A percentile compares a stretch with the other conserved stretches of the same genome.
Conservation (phyloP, 2,329 filamentous ascomycete genomes). For the Botrytis elliptica region DNA sequence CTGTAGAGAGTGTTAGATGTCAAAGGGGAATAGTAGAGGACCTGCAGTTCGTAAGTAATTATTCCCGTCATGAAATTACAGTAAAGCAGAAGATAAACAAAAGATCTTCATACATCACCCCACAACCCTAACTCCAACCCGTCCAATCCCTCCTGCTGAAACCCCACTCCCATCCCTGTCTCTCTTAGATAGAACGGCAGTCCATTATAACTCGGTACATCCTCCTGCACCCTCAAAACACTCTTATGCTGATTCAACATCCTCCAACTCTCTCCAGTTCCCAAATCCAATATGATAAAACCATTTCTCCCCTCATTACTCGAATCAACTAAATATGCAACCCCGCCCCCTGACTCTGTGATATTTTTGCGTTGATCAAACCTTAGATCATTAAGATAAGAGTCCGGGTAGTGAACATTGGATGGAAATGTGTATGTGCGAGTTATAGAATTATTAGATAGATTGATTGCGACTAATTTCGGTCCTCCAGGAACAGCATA, state of each 20-base stretch:
- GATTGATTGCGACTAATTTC: conserved; percentile 42
- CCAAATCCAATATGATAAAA: conserved; percentile 47
- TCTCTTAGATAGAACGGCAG: conserved; percentile 38
- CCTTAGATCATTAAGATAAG: conserved; percentile 48
- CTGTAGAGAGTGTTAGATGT: conserved; percentile 41
- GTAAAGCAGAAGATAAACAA: not conserved
- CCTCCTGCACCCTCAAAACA: not conserved
- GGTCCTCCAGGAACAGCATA: conserved; percentile 48
- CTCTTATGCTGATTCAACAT: conserved; percentile 32
- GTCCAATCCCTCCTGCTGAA: conserved; percentile 40
- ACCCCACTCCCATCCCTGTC: conserved; percentile 32
- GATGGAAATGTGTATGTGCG: conserved; percentile 45
- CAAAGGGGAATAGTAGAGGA: conserved; percentile 46
- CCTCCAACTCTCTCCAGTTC: conserved; percentile 44
- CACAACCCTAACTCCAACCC: conserved; percentile 37
- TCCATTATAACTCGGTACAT: conserved; percentile 37
- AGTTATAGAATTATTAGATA: conserved; percentile 36
- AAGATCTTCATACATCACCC: conserved; percentile 30
- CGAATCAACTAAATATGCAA: conserved; percentile 48
- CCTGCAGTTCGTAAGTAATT: conserved; percentile 24
- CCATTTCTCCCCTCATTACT: conserved; percentile 47
- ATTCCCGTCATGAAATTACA: not conserved
- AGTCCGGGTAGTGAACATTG: conserved; percentile 46
- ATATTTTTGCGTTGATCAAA: conserved; percentile 46
- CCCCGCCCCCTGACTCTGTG: conserved; percentile 42